Base-by-base conservation (phyloP, 441 rosid species). In the Populus hybrid region DNA sequence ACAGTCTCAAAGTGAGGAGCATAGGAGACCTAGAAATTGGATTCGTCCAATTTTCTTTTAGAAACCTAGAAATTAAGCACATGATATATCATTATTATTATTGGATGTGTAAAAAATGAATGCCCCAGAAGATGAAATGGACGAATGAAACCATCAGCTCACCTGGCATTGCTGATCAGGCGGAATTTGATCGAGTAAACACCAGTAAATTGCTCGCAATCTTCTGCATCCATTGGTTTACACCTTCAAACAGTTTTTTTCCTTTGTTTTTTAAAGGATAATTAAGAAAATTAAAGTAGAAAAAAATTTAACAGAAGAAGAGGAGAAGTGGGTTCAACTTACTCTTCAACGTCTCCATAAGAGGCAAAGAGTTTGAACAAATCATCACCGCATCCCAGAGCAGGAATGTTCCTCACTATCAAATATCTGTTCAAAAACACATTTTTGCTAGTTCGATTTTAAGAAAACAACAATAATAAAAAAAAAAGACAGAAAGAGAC, bases 191-290 rank as follows among this genome's bases (percentile, higher is more conserved):
- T 88, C 93, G 94, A 88, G 75, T 89, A 93, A 59, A 92, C 98
- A 87, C 93, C 96, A 3, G 96, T 93, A 75, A 90, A 92, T 38
- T 81, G 86, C 64, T 84, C 94, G 67, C 93, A 93, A 4, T 91
- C 98, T 82, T 93, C 98, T 0, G 90, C 97, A 85, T 94, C 98
- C 99, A 95, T 95, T n/a, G 98, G 98, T 80, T 91, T 91, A 80
- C 91, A 87, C 78, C 98, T 91, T 40, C 46, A 0, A 0, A 38
- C 46, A 38, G 12, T 40, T 10, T 40, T 40, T 42, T 46, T 46
- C 7, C 20, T 12, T 4, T 34, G 7, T 46, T 40, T 40, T 10
- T 40, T 2, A 40, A 26, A 28, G 4, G 23, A 72, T 6, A 72
- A 28, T 12, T 36, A 30, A n/a, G n/a, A 4, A 6, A 11, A 21